Conservation (phyloP, 2,329 filamentous ascomycete species). For the Ustilaginoidea virens region DNA sequence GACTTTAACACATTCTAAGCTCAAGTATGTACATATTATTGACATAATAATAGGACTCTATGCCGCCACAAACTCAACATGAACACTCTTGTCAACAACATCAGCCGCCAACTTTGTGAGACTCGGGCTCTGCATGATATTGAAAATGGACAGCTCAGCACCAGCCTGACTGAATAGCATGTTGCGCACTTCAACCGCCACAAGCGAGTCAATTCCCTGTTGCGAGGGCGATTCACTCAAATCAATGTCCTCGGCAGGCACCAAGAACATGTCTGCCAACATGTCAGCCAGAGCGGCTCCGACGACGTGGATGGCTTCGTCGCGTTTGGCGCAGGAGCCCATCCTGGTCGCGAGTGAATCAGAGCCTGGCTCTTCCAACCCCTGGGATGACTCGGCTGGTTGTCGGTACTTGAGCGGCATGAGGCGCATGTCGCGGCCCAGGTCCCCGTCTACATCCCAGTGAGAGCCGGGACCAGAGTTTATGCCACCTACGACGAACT, state of each 20-base stretch:
- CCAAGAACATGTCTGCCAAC: conserved; percentile 11
- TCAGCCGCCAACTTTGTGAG: conserved; percentile 1
- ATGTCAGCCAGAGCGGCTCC: neutral
- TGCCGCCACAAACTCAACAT: neutral
- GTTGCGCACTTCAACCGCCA: conserved; percentile 11
- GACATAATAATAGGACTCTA: neutral
- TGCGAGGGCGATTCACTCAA: conserved; percentile 5
- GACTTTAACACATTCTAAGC: too few relatives aligned
- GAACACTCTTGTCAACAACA: neutral
- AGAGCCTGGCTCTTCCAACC: neutral
- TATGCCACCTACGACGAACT: conserved; percentile 2
- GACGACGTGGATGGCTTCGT: neutral
- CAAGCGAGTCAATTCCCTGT: conserved; percentile 10
- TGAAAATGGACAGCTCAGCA: conserved; percentile 9
- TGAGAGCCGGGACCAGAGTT: conserved; percentile 5
- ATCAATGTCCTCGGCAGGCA: conserved; percentile 9
- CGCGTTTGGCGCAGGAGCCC: neutral
- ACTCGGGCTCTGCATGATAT: conserved; percentile 7
- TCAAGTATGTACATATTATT: too few relatives aligned
- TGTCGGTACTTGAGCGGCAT: conserved; percentile 2
- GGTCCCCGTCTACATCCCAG: conserved; percentile 1
- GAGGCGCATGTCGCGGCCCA: conserved; percentile 5
- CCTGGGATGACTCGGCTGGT: neutral
- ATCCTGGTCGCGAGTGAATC: neutral
- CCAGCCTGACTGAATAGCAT: conserved; percentile 8